A percentile compares a stretch with the other conserved stretches of the same genome.
phyloP scores from a whole-genome alignment of 2,329 filamentous ascomycete species.

The Talaromyces islandicus region DNA sequence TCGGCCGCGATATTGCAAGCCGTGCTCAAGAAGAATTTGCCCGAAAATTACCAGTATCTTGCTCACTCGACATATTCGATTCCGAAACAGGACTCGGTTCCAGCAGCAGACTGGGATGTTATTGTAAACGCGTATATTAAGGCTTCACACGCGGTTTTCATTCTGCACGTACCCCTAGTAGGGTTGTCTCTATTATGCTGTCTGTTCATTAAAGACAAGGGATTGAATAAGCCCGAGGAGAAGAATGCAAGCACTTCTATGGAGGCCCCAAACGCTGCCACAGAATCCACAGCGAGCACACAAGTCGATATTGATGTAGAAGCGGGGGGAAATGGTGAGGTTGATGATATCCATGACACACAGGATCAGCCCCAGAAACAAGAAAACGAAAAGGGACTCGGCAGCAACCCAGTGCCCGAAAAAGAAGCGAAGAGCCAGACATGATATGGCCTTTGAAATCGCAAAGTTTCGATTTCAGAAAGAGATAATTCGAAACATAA shows the following conservation, averaged over 20 bases:
- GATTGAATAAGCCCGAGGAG: constrained; percentile 35
- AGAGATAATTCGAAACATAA: neutral
- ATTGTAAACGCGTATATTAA: constrained; percentile 49
- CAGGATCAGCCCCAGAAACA: constrained; percentile 7
- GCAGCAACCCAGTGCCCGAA: neutral
- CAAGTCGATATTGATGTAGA: constrained; percentile 4
- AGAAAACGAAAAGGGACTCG: neutral
- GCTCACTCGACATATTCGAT: constrained; percentile 36
- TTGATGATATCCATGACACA: constrained; percentile 2
- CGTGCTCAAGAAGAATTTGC: constrained; percentile 33
- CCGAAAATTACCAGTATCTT: constrained; percentile 30
- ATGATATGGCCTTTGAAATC: neutral
- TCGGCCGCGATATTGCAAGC: constrained; percentile 48
- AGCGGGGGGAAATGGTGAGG: constrained; percentile 1
- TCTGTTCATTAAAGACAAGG: constrained; percentile 47
- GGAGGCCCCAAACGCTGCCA: neutral
- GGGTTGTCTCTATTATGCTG: constrained; percentile 47
- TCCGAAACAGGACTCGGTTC: constrained; percentile 22
- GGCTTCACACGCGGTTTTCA: constrained; percentile 52
- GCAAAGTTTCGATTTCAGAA: neutral
- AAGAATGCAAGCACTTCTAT: constrained; percentile 13
- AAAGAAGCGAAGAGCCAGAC: neutral
- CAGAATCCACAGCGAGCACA: constrained; percentile 5
- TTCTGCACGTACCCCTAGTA: constrained; percentile 51
- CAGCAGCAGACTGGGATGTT: constrained; percentile 28